Base-by-base conservation (phyloP, 495 filamentous ascomycete genomes). In the Staphylotrichum longicolle region DNA sequence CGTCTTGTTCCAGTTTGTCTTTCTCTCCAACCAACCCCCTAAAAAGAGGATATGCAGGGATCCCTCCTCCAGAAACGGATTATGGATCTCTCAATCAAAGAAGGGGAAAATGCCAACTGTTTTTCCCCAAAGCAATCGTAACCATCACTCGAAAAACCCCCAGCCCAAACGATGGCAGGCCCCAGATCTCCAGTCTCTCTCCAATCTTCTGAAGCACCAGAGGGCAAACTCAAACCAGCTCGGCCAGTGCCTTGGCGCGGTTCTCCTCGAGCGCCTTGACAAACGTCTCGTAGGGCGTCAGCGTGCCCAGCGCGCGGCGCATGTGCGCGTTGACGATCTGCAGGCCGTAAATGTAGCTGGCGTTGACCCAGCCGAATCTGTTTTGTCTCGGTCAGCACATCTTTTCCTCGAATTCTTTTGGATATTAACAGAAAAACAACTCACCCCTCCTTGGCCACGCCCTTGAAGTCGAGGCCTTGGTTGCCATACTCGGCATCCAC, bases 301-400 rank as follows among this genome's bases (percentile, higher is more conserved):
- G 83, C 12, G 89, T 85, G 62, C 91, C 92, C 15, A 98, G 80
- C 1, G 94, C 90, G 48, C 92, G 86, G 70, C 83, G 85, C 83
- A 91, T 90, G 71, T 95, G 91, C 9, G 88, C 86, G 63, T 87
- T 91, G 51, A 96, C 77, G 63, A 96, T 85, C 45, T 90, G 86
- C 41, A 97, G 77, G 50, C 93, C 94, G 68, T 91, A 91, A 49
- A 97, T 86, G 70, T 92, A 98, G 68, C 91, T 96, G 61, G 93
- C 94, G 68, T 98, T 98, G 68, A 96, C 95, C 94, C 94, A 98
- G 27, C 93, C 94, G 69, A 98, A 98, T 44, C 94, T 98, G 65
- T 35, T 63, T 32, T 32, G 4, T 35, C 14, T 10, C 20, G 11
- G 11, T 35, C 34, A 65, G 34, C 32, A 30, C 52, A 61, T 63